Evolutionary conservation across 192 early-diverging fungal species (phyloP).

Genomic region (Rhizophagus sp.): DNA sequence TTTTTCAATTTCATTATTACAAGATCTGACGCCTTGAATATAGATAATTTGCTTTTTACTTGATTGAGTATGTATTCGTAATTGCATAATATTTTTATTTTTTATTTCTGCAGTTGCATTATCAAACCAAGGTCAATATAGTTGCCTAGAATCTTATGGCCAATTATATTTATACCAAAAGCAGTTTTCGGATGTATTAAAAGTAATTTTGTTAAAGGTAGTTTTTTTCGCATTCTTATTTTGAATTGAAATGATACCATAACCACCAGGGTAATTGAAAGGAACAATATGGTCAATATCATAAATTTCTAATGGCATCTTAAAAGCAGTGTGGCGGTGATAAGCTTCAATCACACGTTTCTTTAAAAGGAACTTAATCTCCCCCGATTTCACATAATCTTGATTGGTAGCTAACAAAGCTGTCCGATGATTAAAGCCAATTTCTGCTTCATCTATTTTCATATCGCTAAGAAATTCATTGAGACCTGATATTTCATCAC

Average conservation of each 20-base stretch:
- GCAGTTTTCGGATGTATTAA: no score
- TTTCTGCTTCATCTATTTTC: neutral
- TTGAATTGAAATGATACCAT: no score
- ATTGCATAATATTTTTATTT: no score
- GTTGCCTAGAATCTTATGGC: neutral
- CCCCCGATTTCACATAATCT: neutral
- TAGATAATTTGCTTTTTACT: neutral
- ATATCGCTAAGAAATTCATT: no score
- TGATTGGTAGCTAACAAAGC: slow-evolving; percentile 11
- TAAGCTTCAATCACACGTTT: slow-evolving; percentile 16
- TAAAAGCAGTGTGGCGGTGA: slow-evolving; percentile 4
- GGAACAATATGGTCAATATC: slow-evolving; percentile 1
- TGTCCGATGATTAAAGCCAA: slow-evolving; percentile 5
- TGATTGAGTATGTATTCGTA: no score
- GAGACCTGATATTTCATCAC: no score
- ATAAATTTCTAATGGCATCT: neutral
- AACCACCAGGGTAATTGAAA: no score
- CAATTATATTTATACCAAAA: no score
- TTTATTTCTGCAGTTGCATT: no score
- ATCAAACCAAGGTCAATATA: neutral
- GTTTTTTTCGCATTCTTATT: no score
- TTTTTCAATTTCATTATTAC: neutral
- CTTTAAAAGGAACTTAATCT: neutral
- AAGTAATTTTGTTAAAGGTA: neutral
- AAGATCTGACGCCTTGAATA: neutral